Evolutionary conservation across 805 yeast species (phyloP).

Genomic region (Metschnikowia proteae): DNA sequence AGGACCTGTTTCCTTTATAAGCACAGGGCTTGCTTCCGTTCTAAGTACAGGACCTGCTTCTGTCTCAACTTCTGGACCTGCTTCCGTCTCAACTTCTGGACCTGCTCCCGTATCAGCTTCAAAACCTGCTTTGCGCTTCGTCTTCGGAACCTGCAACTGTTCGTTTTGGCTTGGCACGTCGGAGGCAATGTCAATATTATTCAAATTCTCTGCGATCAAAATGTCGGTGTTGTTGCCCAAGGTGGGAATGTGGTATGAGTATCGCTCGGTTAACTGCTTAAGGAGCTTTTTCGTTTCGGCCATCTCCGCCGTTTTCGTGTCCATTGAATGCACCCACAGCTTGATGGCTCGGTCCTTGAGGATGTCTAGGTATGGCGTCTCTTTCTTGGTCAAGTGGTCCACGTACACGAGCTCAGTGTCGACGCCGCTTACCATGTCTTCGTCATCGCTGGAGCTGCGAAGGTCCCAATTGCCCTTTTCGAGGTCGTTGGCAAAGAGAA

Average conservation of each 20-base stretch:
- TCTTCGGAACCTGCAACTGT: too few species aligned
- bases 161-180: neutral
- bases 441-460: conserved; percentile 36
- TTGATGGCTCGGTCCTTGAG: conserved; percentile 30
- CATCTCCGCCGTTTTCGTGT: conserved; percentile 12
- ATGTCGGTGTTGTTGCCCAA: conserved; percentile 22
- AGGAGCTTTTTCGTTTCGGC: conserved; percentile 6
- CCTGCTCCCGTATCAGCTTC: too few species aligned
- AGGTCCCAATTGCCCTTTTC: conserved; percentile 79
- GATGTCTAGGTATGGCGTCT: conserved; percentile 40
- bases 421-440: conserved; percentile 51
- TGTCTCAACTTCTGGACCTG: too few species aligned
- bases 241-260: conserved; percentile 5
- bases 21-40: too few species aligned
- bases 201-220: conserved; percentile 29
- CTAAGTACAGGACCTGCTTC: too few species aligned
- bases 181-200: conserved; percentile 19
- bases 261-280: conserved; percentile 5
- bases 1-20: too few species aligned
- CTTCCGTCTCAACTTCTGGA: too few species aligned
- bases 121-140: too few species aligned
- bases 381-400: conserved; percentile 50
- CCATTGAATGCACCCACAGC: conserved; percentile 30
- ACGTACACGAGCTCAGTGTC: conserved; percentile 72
- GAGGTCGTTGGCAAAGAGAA: conserved; percentile 79